Conservation (phyloP, 805 yeast species). For the Zygosaccharomyces bailii region DNA sequence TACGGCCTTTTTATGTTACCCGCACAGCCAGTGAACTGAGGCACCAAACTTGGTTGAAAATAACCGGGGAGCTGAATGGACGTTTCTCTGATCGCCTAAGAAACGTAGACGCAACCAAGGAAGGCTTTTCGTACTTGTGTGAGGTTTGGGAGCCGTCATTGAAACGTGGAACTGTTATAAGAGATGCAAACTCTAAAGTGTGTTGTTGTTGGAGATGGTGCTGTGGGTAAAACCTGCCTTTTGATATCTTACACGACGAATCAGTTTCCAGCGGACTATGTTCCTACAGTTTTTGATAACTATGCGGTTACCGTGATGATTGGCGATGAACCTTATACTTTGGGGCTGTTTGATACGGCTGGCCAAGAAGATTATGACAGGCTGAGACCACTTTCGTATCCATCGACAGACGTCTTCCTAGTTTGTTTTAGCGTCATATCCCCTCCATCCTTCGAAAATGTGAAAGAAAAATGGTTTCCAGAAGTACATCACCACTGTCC, state of each 20-base stretch:
- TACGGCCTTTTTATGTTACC: constrained; percentile 1
- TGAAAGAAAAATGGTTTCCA: constrained; percentile 97
- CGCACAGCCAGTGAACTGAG: constrained; percentile 7
- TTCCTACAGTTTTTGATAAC: constrained; percentile 97
- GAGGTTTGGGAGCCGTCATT: constrained; percentile 1
- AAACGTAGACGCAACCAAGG: constrained; percentile 1
- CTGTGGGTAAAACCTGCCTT: constrained; percentile 96
- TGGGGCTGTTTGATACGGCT: constrained; percentile 97
- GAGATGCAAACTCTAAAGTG: constrained; percentile 67
- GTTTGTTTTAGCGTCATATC: constrained; percentile 96
- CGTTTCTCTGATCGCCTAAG: constrained; percentile 6
- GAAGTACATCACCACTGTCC: constrained; percentile 98
- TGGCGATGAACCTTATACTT: constrained; percentile 96
- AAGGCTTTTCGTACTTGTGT: not conserved
- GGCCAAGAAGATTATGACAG: constrained; percentile 99
- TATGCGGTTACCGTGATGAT: constrained; percentile 93
- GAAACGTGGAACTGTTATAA: not conserved
- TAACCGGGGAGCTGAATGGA: constrained; percentile 1
- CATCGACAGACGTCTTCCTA: constrained; percentile 93
- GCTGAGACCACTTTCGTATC: constrained; percentile 92
- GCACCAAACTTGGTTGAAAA: constrained; percentile 3
- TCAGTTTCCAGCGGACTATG: constrained; percentile 97
- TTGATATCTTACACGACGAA: constrained; percentile 94
- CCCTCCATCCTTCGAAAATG: constrained; percentile 96
- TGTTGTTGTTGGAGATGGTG: constrained; percentile 99